A percentile compares a stretch with the other conserved stretches of the same genome.
Evolutionary conservation across 2,329 filamentous ascomycete genomes (phyloP).

Genomic region (Blastomyces parvus): DNA sequence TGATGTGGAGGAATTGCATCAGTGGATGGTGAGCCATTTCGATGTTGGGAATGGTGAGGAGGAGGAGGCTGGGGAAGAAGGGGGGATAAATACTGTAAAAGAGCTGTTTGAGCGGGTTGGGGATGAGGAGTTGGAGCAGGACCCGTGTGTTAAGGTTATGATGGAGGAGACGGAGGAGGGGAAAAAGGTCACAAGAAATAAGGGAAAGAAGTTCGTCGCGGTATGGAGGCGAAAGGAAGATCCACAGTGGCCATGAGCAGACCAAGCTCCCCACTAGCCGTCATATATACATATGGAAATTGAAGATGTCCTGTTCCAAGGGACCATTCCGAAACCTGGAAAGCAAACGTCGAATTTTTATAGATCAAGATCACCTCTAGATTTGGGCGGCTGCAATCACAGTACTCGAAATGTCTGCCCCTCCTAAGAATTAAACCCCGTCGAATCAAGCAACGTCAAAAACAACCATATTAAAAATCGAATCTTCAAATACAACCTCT

Average conservation of each 20-base stretch:
- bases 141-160: conserved; percentile 54
- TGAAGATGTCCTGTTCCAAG: background rate
- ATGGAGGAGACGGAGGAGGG: conserved; percentile 83
- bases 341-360: background rate
- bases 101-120: conserved; percentile 65
- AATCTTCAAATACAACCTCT: background rate
- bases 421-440: background rate
- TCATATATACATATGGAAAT: background rate
- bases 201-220: conserved; percentile 82
- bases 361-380: background rate
- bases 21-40: conserved; percentile 88
- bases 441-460: background rate
- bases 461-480: background rate
- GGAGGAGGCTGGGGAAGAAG: conserved; percentile 68
- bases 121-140: conserved; percentile 45
- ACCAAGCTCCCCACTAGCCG: background rate
- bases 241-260: conserved; percentile 54
- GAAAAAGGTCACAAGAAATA: conserved; percentile 89
- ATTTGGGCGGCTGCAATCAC: background rate
- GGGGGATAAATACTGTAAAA: conserved; percentile 46
- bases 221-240: conserved; percentile 74
- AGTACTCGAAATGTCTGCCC: background rate
- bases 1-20: conserved; percentile 85
- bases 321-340: background rate
- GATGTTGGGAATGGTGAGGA: conserved; percentile 51